Percentiles rank a stretch among this genome's conserved stretches.
phyloP scores from a whole-genome alignment of 2,329 filamentous ascomycete genomes.

The Ophiognomonia clavigignenti-juglandacearum region DNA sequence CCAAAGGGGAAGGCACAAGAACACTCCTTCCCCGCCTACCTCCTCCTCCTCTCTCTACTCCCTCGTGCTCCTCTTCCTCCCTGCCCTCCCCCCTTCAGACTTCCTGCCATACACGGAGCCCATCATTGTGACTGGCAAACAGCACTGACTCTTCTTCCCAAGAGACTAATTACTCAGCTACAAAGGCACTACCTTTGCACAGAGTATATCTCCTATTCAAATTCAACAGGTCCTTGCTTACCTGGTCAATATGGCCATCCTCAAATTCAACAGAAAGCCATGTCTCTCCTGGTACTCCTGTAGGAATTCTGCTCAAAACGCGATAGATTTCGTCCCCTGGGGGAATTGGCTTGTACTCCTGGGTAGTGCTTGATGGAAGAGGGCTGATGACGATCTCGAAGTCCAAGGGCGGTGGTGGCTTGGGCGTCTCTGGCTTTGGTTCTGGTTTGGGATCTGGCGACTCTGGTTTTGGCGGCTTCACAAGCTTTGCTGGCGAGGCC shows the following conservation, averaged over 20 bases:
- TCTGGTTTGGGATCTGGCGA: conserved; percentile 10
- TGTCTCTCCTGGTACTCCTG: conserved; percentile 19
- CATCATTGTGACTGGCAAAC: too few relatives aligned
- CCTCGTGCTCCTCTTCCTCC: too few relatives aligned
- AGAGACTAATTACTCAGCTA: too few relatives aligned
- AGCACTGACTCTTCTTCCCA: too few relatives aligned
- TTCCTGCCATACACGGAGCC: too few relatives aligned
- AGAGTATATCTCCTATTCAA: neutral
- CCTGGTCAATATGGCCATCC: conserved; percentile 39
- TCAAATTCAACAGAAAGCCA: conserved; percentile 38
- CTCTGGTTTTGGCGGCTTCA: conserved; percentile 14
- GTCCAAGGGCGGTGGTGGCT: neutral
- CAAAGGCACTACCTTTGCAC: neutral
- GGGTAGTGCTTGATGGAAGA: conserved; percentile 21
- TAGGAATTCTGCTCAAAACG: conserved; percentile 27
- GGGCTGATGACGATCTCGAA: conserved; percentile 27
- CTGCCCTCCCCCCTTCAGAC: too few relatives aligned
- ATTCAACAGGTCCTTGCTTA: conserved; percentile 27
- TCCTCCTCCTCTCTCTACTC: too few relatives aligned
- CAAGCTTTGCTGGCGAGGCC: too few relatives aligned
- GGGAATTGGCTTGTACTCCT: conserved; percentile 16
- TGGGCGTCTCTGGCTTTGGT: neutral
- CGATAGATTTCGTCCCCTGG: conserved; percentile 33
- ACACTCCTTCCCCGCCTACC: too few relatives aligned
- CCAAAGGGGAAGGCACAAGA: too few relatives aligned